Evolutionary conservation across 441 rosid genomes (phyloP), one percentile per base, ranked within the genome.

Genomic region (Erodium texanum): DNA sequence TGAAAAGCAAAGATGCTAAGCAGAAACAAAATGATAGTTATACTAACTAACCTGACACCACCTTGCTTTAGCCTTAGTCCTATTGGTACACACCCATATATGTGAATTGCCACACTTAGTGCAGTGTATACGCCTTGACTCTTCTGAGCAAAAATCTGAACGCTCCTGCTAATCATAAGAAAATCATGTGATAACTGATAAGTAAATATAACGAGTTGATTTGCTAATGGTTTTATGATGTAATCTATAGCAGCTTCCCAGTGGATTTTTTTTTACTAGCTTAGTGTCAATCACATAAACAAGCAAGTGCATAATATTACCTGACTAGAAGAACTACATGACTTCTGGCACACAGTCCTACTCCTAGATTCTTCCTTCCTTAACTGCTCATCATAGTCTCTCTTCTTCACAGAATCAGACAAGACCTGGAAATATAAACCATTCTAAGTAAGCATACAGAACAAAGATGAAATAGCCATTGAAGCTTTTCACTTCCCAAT

Each of bases 41-140:
- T n/a, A n/a, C n/a, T n/a, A n/a, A 77, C 81, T 66, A 38, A 94
- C 99, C 93, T 88, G 93, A 77, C 99, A 95, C 99, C 99, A 95
- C 83, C 99, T 86, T 69, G 98, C 99, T 70, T 85, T 92, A 75
- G 87, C 79, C 81, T 89, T 92, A 72, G 82, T 77, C 80, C 98
- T 84, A 74, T 79, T 90, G 48, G 99, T 95, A 79, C 99, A 92
- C 52, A 95, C 83, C 99, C 99, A 95, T 82, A 92, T 81, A 75
- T 95, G 99, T 77, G 93, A 90, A 69, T 87, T 79, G 69, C 95
- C 87, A 62, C 99, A 95, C 77, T 86, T 92, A 7, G 99, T 89
- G 85, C 99, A 95, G 58, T 95, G 96, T 78, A 94, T 92, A 66
- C 95, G 82, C 79, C 99, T 95, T 0, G 99, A 92, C 79, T 95